A percentile compares a stretch with the other conserved stretches of the same genome.
Conservation (phyloP, 805 yeast genomes). For the Wickerhamiella azyma region DNA sequence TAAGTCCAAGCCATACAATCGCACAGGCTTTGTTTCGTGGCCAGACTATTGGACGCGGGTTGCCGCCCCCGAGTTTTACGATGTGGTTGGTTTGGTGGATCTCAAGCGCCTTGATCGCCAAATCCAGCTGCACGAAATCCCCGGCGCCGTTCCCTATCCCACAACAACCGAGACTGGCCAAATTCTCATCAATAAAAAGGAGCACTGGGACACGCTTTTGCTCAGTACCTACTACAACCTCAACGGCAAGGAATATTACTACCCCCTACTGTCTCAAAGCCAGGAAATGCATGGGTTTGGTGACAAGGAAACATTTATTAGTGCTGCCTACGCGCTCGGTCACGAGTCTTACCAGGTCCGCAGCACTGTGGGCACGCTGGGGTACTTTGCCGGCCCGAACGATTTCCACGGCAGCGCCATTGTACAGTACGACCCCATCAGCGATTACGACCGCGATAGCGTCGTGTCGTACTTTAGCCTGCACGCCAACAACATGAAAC, state of each 20-base stretch:
- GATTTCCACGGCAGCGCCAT: slow-evolving; percentile 2
- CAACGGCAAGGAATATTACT: slow-evolving; percentile 46
- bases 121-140: not conserved
- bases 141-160: slow-evolving; percentile 48
- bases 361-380: not conserved
- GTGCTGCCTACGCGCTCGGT: slow-evolving; percentile 1
- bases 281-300: slow-evolving; percentile 56
- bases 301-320: slow-evolving; percentile 32
- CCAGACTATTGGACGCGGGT: slow-evolving; percentile 85
- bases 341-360: not conserved
- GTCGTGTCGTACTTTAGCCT: not conserved
- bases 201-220: slow-evolving; percentile 43
- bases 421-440: not conserved
- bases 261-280: slow-evolving; percentile 40
- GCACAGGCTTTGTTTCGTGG: slow-evolving; percentile 48
- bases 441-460: not conserved
- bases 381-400: not conserved
- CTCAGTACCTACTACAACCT: slow-evolving; percentile 52
- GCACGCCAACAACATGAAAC: slow-evolving; percentile 3
- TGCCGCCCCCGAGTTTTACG: slow-evolving; percentile 58
- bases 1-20: slow-evolving; percentile 38
- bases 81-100: slow-evolving; percentile 45
- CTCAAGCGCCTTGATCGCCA: slow-evolving; percentile 24
- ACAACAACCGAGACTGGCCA: slow-evolving; percentile 61
- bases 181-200: slow-evolving; percentile 40